Evolutionary conservation across 805 yeast genomes (phyloP).

Genomic region (Lipomyces lipofer): DNA sequence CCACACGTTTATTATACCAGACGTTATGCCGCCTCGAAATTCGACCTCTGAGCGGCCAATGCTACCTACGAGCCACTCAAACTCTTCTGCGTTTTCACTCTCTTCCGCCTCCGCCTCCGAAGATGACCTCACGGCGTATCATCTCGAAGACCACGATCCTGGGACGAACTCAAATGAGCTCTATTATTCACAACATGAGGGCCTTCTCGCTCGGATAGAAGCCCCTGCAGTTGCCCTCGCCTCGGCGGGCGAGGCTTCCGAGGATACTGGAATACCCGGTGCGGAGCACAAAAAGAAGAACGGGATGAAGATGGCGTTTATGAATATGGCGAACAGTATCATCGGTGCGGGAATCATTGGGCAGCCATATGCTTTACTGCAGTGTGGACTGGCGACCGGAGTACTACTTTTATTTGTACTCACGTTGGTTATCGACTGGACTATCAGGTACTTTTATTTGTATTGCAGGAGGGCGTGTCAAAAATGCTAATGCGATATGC

Average conservation of each 20-base stretch:
- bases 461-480: too few species aligned
- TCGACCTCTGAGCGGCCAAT: slow-evolving; percentile 5
- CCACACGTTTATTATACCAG: not conserved
- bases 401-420: slow-evolving; percentile 57
- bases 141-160: slow-evolving; percentile 21
- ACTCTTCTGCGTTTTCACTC: not conserved
- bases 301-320: slow-evolving; percentile 79
- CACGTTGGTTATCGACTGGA: slow-evolving; percentile 84
- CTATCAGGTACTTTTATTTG: slow-evolving; percentile 46
- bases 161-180: not conserved
- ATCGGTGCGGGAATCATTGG: slow-evolving; percentile 96
- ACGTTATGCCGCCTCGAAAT: not conserved
- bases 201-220: slow-evolving; percentile 22
- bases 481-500: too few species aligned
- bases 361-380: slow-evolving; percentile 82
- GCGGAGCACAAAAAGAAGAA: slow-evolving; percentile 45
- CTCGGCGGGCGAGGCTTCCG: slow-evolving; percentile 7
- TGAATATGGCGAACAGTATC: slow-evolving; percentile 96
- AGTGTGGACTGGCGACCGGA: slow-evolving; percentile 79
- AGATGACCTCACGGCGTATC: not conserved
- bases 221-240: slow-evolving; percentile 25
- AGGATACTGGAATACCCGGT: slow-evolving; percentile 23
- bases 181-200: slow-evolving; percentile 13
- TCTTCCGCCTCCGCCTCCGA: slow-evolving; percentile 2
- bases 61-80: not conserved